Evolutionary conservation across 148 eudicot genomes (phyloP), one percentile per base, ranked within the genome.

Genomic region (Persicaria maculosa): DNA sequence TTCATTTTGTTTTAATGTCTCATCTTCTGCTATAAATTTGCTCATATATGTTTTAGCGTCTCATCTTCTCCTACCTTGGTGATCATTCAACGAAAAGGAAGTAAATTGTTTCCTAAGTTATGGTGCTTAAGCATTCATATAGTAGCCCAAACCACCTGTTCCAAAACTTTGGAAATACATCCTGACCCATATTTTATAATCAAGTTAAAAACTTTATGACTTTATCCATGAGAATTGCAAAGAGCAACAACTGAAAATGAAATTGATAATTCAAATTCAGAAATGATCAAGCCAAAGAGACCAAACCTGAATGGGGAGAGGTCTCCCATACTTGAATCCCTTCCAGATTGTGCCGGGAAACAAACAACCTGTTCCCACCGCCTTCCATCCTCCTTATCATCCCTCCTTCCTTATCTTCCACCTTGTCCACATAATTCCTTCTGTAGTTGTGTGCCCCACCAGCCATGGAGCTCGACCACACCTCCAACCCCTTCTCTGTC

Each of bases 271-370:
- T 31, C 40, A 31, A 1, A 31, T 31, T 31, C 40, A 31, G 40
- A 31, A 31, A 43, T 6, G 17, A 77, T 83, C 83, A 82, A 43
- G 48, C 75, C 74, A 77, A 72, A 5, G 84, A 74, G 57, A 74
- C 75, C 4, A 76, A 78, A 73, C 89, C 94, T 0, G 95, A 89
- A 9, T 50, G 74, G 59, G 73, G 67, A 0, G 90, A 88, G 75
- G 84, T 94, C 81, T 94, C 93, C 98, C 98, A 94, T 16, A 94
- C 98, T 83, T 94, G 96, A 84, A 94, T 78, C 43, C 98, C 98
- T 78, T 90, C 97, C 16, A 79, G 88, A 80, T 86, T 77, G 71
- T 88, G 96, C 83, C 98, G 84, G 68, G 79, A 80, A 81, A 94
- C 87, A 84, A 88, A 94, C 70, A 94, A 83, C 82, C 98, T 84